Evolutionary conservation across 1,284 basidiomycete genomes (phyloP).

Genomic region (Pterulicium gracile): DNA sequence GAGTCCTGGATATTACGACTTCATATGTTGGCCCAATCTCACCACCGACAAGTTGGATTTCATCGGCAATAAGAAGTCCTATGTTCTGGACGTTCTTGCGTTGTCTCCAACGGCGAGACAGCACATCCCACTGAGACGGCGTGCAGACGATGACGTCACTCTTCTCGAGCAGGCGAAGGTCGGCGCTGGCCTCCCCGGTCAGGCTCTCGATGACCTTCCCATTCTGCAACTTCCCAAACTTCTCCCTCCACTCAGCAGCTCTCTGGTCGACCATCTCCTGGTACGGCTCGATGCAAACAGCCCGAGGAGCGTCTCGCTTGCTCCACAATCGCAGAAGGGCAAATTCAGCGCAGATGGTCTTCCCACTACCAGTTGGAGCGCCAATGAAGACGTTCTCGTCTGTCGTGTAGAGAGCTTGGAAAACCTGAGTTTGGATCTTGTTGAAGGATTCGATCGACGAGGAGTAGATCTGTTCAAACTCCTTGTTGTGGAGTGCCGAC

Average conservation of each 20-base stretch:
- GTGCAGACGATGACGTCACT: slow-evolving; percentile 92
- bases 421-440: slow-evolving; percentile 98
- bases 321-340: slow-evolving; percentile 90
- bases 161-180: slow-evolving; percentile 85
- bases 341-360: slow-evolving; percentile 96
- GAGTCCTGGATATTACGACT: slow-evolving; percentile 87
- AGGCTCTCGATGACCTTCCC: slow-evolving; percentile 90
- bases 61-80: slow-evolving; percentile 89
- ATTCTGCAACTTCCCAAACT: slow-evolving; percentile 75
- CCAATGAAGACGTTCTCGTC: slow-evolving; percentile 96
- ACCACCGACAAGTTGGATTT: slow-evolving; percentile 88
- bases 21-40: slow-evolving; percentile 95
- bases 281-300: slow-evolving; percentile 94
- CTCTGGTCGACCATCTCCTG: slow-evolving; percentile 94
- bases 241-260: slow-evolving; percentile 81
- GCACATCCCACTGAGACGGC: slow-evolving; percentile 89
- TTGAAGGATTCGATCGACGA: slow-evolving; percentile 80
- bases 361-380: slow-evolving; percentile 93
- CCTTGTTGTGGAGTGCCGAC: slow-evolving; percentile 85
- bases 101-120: slow-evolving; percentile 95
- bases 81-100: slow-evolving; percentile 95
- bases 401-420: slow-evolving; percentile 93
- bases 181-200: slow-evolving; percentile 92
- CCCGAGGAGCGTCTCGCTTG: slow-evolving; percentile 72
- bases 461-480: slow-evolving; percentile 81